phyloP scores from a whole-genome alignment of 148 eudicot species.

The Gaultheria prostrata region DNA sequence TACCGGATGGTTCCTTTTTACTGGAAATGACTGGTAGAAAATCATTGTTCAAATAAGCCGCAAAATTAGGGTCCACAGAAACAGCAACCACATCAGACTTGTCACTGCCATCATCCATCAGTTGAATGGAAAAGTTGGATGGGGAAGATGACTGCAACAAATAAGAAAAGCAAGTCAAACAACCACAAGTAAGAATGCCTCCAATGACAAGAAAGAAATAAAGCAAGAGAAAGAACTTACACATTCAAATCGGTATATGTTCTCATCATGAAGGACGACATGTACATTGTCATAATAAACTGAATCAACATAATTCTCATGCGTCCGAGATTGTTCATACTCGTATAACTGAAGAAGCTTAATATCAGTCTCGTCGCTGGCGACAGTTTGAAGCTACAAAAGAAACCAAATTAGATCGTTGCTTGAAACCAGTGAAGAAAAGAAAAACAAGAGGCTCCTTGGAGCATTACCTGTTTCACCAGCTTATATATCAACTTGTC shows the following conservation, averaged over 20 bases:
- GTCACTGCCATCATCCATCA: conserved; percentile 85
- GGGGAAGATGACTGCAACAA: conserved; percentile 62
- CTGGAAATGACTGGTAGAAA: conserved; percentile 50
- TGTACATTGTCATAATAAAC: conserved; percentile 89
- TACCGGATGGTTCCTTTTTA: conserved; percentile 55
- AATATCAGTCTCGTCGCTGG: conserved; percentile 74
- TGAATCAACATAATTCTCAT: conserved; percentile 59
- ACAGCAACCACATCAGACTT: conserved; percentile 88
- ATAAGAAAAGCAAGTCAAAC: conserved; percentile 19
- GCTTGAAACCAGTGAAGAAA: neutral
- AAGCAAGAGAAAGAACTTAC: conserved; percentile 44
- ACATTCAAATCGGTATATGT: conserved; percentile 77
- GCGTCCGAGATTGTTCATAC: conserved; percentile 77
- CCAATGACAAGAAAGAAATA: neutral
- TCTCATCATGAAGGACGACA: conserved; percentile 85
- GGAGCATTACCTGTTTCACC: conserved; percentile 72
- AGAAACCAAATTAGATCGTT: conserved; percentile 14
- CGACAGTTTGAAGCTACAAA: conserved; percentile 84
- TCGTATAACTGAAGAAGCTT: conserved; percentile 79
- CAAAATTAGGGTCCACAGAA: conserved; percentile 81
- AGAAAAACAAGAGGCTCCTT: conserved; percentile 6
- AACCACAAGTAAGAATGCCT: conserved; percentile 7
- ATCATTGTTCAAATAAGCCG: conserved; percentile 66
- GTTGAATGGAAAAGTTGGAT: conserved; percentile 54
- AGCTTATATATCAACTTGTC: conserved; percentile 92